These are phyloP conservation scores for Candida adriatica DNA, from an alignment of 805 yeast species.

Conservation along the genomic window DNA sequence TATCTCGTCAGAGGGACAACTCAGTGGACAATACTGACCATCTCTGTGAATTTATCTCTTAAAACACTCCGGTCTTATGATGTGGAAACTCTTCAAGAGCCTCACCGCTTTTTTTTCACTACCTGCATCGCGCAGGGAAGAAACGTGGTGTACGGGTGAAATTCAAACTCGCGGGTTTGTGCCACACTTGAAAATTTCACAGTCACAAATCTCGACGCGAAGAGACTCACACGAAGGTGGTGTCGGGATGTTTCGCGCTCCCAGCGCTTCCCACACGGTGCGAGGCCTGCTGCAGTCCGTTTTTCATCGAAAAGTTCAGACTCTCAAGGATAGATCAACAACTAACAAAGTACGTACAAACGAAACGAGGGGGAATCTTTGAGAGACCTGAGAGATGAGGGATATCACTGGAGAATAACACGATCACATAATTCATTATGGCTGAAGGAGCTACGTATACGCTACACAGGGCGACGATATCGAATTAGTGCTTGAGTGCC, in stretches of 20 bases:
- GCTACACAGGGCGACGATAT: too few relatives aligned
- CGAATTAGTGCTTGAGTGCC: too few relatives aligned
- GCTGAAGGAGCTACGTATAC: too few relatives aligned
- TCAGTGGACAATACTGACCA: conserved; percentile 65
- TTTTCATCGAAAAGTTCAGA: conserved; percentile 17
- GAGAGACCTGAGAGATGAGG: too few relatives aligned
- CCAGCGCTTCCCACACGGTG: too few relatives aligned
- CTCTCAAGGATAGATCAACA: conserved; percentile 13
- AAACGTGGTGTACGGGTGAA: conserved; percentile 10
- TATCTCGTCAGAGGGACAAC: conserved; percentile 1
- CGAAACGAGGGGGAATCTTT: too few relatives aligned
- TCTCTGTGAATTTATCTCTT: conserved; percentile 74
- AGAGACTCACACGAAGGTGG: background rate
- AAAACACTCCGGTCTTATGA: conserved; percentile 87
- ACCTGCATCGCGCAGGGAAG: background rate
- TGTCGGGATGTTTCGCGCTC: conserved; percentile 7
- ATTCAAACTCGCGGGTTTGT: conserved; percentile 5
- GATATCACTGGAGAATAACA: too few relatives aligned
- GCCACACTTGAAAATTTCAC: conserved; percentile 7
- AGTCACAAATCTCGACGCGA: conserved; percentile 9
- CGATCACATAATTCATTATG: too few relatives aligned
- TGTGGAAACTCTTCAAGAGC: conserved; percentile 8
- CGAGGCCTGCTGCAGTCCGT: conserved; percentile 3
- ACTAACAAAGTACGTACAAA: conserved; percentile 19
- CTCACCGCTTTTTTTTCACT: conserved; percentile 7